These are phyloP conservation scores for Boletus subparvulus DNA, from an alignment of 768 basidiomycete genomes.

Conservation along the genomic window DNA sequence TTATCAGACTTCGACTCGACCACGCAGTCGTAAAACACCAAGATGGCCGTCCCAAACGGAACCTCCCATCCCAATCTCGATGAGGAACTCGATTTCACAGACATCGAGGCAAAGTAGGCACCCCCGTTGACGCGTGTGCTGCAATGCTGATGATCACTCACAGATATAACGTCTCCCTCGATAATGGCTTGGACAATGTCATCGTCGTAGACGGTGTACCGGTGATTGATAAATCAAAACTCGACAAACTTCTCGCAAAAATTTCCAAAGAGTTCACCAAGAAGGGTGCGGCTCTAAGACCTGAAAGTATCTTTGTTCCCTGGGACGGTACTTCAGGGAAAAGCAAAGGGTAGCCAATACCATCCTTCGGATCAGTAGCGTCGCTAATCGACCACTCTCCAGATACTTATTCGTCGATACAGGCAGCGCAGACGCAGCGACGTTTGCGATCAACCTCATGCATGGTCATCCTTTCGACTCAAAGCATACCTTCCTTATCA, in stretches of 20 bases:
- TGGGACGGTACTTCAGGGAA: constrained; percentile 82
- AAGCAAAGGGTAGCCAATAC: constrained; percentile 78
- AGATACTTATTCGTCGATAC: constrained; percentile 87
- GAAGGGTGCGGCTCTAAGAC: constrained; percentile 74
- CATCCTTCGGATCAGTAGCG: background rate
- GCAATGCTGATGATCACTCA: constrained; percentile 6
- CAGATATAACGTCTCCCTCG: constrained; percentile 84
- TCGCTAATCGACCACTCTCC: constrained; percentile 1
- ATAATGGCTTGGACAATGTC: constrained; percentile 87
- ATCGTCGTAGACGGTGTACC: constrained; percentile 93
- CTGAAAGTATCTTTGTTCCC: constrained; percentile 81
- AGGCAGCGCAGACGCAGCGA: constrained; percentile 66
- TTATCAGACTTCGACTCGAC: background rate
- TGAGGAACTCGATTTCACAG: constrained; percentile 80
- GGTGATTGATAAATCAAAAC: constrained; percentile 81
- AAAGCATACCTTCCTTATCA: constrained; percentile 80
- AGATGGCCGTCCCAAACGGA: constrained; percentile 48
- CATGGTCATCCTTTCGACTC: constrained; percentile 84
- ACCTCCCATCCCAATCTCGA: constrained; percentile 37
- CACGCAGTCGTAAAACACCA: constrained; percentile 14
- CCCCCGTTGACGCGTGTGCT: background rate
- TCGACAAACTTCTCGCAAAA: constrained; percentile 77
- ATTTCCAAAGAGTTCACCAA: constrained; percentile 81
- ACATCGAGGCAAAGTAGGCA: constrained; percentile 82
- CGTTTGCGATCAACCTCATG: constrained; percentile 62